Conservation (phyloP, 192 early-diverging fungal species). For the Mortierella hygrophila region DNA sequence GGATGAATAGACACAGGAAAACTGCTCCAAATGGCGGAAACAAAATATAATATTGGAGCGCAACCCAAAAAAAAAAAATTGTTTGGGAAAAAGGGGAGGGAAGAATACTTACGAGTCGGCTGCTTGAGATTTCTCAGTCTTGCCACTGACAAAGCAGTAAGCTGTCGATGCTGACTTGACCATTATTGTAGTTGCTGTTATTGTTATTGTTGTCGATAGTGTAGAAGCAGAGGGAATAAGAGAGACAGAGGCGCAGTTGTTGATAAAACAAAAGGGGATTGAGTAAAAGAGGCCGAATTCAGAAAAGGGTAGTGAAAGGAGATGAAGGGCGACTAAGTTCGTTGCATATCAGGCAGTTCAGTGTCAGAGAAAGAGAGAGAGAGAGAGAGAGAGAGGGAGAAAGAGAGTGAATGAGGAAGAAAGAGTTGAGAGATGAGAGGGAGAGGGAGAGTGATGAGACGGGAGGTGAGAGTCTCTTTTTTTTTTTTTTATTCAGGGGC, state of each 20-base stretch:
- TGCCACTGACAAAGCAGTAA: slow-evolving; percentile 54
- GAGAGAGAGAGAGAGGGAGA: neutral
- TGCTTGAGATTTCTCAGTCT: slow-evolving; percentile 26
- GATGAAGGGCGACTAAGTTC: neutral
- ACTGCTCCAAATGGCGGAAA: neutral
- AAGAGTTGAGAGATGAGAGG: neutral
- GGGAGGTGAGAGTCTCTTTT: no score
- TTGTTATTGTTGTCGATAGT: neutral
- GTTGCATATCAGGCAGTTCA: neutral
- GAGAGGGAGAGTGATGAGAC: neutral
- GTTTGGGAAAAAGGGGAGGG: neutral
- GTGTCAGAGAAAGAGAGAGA: neutral
- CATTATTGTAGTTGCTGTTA: slow-evolving; percentile 14
- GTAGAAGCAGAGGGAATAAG: neutral
- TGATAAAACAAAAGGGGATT: neutral
- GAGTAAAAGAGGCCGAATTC: neutral
- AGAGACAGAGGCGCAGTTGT: neutral
- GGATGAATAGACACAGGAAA: neutral
- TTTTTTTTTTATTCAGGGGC: neutral
- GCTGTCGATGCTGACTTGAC: slow-evolving; percentile 49
- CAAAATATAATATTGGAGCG: neutral
- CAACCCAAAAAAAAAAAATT: slow-evolving; percentile 1
- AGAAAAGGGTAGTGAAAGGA: neutral
- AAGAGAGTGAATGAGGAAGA: neutral
- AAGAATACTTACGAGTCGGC: slow-evolving; percentile 29